Conservation (phyloP, 2,329 filamentous ascomycete genomes). For the Magnaporthales sp. region DNA sequence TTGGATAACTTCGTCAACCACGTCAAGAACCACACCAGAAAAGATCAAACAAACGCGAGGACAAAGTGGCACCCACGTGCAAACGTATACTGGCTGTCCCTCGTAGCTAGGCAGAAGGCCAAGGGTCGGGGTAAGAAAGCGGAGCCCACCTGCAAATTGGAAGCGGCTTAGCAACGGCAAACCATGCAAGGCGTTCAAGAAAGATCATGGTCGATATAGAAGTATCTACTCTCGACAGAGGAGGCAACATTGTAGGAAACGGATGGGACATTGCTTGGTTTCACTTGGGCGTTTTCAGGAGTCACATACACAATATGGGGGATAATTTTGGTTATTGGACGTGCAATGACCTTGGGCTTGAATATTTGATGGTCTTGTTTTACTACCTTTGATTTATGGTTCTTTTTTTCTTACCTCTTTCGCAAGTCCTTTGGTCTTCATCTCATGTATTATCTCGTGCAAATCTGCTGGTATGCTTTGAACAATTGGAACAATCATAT, state of each 20-base stretch:
- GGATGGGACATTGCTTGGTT: background rate
- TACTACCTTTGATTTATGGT: background rate
- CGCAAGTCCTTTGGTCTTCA: background rate
- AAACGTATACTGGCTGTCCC: background rate
- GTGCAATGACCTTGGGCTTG: background rate
- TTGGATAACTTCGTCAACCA: background rate
- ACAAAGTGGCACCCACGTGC: background rate
- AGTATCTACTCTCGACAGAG: background rate
- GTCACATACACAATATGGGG: background rate
- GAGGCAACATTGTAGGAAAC: background rate
- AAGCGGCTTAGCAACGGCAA: background rate
- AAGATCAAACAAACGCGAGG: too few species aligned
- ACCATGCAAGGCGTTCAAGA: background rate
- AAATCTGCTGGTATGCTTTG: background rate
- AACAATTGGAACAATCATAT: background rate
- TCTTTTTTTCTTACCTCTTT: too few species aligned
- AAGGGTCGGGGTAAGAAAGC: background rate
- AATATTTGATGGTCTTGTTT: background rate
- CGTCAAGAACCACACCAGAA: constrained; percentile 3
- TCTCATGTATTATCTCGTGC: background rate
- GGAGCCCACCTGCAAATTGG: background rate
- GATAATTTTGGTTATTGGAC: background rate
- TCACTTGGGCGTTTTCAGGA: background rate
- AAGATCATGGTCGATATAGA: background rate
- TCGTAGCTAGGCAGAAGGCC: background rate